Evolutionary conservation across 164 flowering plant species (phyloP), one percentile per base, ranked within the genome.

Genomic region (Umbellularia californica): DNA sequence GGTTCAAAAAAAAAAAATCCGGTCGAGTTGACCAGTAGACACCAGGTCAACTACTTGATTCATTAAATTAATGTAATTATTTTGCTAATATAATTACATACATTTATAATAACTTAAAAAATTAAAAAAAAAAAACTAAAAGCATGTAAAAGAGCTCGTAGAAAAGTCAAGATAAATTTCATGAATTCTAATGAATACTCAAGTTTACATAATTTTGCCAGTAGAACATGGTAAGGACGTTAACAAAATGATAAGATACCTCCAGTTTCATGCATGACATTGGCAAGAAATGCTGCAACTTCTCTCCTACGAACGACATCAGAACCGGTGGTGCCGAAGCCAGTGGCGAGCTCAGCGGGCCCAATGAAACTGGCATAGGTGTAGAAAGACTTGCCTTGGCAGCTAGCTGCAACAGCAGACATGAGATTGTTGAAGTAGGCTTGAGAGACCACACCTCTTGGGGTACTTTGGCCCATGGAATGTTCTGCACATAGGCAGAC

Each of bases 271-370:
- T 88, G 88, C 9, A 86, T 80, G 41, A 80, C 76, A 33, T 88
- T 87, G n/a, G 82, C 91, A 6, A 88, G 79, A 75, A 87, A 88
- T 51, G 90, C 92, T 0, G 88, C 88, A 17, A 88, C 72, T 81
- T 88, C 90, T 50, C 79, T 75, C 51, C 75, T 83, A 13, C 83
- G 84, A 0, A 64, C 70, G 69, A 33, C 50, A 24, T 70, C 66
- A 50, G 78, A 82, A 24, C 86, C 87, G 0, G 81, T 81, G 9
- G 81, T 73, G 0, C 75, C 91, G 47, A 87, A 88, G 13, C 75
- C 84, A 14, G 17, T 10, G 66, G 78, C 82, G 14, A 79, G 69
- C 5, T 35, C 50, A 0, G 86, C 82, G 20, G 84, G 89, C 0
- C 79, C 62, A 10, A 89, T 75, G 76, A 90, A 90, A 12, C 88